Base-by-base conservation (phyloP, 106 monocot species). In the Posidonia australis region DNA sequence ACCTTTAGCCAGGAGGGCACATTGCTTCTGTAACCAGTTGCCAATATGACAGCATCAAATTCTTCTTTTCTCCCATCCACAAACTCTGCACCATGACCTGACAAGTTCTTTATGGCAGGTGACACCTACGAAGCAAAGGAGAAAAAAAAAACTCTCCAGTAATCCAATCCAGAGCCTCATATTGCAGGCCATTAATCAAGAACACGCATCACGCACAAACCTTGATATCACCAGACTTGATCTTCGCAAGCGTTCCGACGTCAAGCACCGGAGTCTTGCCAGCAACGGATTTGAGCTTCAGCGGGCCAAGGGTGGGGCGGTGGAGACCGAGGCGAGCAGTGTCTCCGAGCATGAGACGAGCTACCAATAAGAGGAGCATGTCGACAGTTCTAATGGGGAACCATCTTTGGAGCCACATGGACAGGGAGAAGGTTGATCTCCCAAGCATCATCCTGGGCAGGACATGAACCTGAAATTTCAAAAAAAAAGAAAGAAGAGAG, bases 181-280 rank as follows among this genome's bases (percentile, higher is more conserved):
- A 53, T 53, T 9, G 21, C 9, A 9, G 1, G 19, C 24, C 25
- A 26, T 10, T 11, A 26, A 22, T 24, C n/a, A 56, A 56, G 12
- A 4, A 11, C 9, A 56, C 9, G 23, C 25, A 11, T 23, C 55
- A 24, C 10, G 9, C 10, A 59, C 27, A 24, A 1, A 83, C 79
- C 79, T 76, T 79, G 32, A 83, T 62, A n/a, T 79, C 60, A 1
- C 83, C 79, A 16, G 77, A 79, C 67, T 69, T 79, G 79, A 83
- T 83, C 70, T 71, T 83, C 13, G 68, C 73, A 0, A 83, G 48
- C 0, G 83, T 70, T 19, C 83, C 83, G 21, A 79, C 71, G 20
- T 83, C 83, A 30, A 83, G 76, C 9, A 83, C 83, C 5, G 83
- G 83, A 7, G 79, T 83, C 66, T 83, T 83, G 43, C 83, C 83